Base-by-base conservation (phyloP, 1,139 yeast genomes). In the Kurtzmaniella quercitrusa region DNA sequence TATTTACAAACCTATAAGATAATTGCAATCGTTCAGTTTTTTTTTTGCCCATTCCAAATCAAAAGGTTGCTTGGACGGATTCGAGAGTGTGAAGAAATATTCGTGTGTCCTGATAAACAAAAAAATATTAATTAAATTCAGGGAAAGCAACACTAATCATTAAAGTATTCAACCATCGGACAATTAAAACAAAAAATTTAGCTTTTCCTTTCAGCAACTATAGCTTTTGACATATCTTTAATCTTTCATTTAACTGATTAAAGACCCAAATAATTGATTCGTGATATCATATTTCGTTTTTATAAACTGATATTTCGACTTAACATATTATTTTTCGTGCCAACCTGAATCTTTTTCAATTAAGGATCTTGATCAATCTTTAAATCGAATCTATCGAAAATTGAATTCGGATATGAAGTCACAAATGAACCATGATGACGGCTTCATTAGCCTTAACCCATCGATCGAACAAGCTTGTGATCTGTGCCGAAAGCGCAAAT, bases 401-500 rank as follows among this genome's bases (percentile, higher is more conserved):
- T n/a, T n/a, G n/a, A n/a, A n/a, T n/a, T n/a, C n/a, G n/a, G n/a
- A n/a, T n/a, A 39, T 39, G 41, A 39, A 39, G 22, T n/a, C 38
- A 14, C 30, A 20, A 21, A 28, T 41, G 36, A 11, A 39, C 37
- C 22, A 38, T 39, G 33, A 30, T 14, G 30, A 21, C 12, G 33
- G 28, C 3, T 39, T 16, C 23, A 22, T 18, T 12, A 26, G 18
- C 17, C 39, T 35, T 21, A 40, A 28, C 17, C 38, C 35, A 19
- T 33, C 33, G 23, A 70, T 72, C 39, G 77, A 72, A 56, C 78
- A 72, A 56, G 78, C 78, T 30, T 78, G 84, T 55, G 84, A 78
- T 53, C 76, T 82, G 12, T 78, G 84, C 56, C 68, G 84, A 39
- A 76, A 75, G 52, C 64, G 84, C 43, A 78, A 78, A 55, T 63